These are phyloP conservation scores for Allodekkera sacchari DNA, from an alignment of 805 yeast species.

Conservation along the genomic window DNA sequence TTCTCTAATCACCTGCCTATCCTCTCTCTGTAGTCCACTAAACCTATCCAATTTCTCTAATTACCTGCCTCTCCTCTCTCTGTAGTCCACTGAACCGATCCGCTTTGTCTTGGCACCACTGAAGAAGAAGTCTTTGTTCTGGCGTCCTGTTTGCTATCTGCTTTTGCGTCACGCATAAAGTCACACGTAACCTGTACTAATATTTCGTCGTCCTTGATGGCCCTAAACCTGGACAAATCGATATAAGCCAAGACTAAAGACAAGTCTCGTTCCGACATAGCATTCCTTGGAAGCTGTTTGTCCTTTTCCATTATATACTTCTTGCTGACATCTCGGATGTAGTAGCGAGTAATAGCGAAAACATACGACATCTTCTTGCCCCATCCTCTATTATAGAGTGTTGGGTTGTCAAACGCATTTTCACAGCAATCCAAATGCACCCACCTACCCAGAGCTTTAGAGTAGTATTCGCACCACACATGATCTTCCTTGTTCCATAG, in stretches of 20 bases:
- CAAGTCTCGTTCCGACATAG: constrained; percentile 33
- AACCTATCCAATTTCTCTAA: no score
- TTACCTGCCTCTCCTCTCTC: constrained; percentile 70
- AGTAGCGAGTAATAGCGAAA: constrained; percentile 56
- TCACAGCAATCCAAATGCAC: constrained; percentile 88
- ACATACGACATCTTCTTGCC: constrained; percentile 89
- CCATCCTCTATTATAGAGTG: constrained; percentile 77
- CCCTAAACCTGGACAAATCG: constrained; percentile 27
- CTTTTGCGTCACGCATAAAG: constrained; percentile 20
- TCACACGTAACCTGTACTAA: constrained; percentile 31
- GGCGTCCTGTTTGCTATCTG: constrained; percentile 1
- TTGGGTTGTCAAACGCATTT: constrained; percentile 74
- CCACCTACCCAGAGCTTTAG: constrained; percentile 57
- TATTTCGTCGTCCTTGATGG: constrained; percentile 24
- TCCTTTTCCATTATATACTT: constrained; percentile 44
- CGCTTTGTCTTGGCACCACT: constrained; percentile 60
- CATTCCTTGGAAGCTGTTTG: constrained; percentile 38
- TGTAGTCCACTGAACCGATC: constrained; percentile 68
- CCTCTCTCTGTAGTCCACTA: no score
- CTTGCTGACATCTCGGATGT: constrained; percentile 59
- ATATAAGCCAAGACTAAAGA: constrained; percentile 25
- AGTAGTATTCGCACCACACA: constrained; percentile 91
- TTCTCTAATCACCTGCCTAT: no score
- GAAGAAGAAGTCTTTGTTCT: constrained; percentile 4
- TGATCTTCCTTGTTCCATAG: constrained; percentile 91